Evolutionary conservation across 1,284 basidiomycete genomes (phyloP).

Genomic region (Marasmius sp.): DNA sequence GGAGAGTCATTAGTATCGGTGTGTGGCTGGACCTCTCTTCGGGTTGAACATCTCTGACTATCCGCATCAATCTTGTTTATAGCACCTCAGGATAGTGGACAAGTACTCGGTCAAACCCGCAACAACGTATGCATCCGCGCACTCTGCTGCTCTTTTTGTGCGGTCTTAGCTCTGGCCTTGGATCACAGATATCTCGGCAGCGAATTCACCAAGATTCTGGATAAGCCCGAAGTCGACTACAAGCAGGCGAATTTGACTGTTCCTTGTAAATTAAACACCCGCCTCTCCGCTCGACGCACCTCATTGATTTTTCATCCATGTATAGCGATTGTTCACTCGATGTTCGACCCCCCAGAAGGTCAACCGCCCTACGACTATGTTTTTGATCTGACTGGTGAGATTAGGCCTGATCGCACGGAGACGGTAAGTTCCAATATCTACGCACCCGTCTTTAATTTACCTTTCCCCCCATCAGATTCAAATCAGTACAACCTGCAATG

Average conservation of each 20-base stretch:
- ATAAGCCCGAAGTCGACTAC: conserved; percentile 74
- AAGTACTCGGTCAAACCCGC: conserved; percentile 82
- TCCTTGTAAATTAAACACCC: conserved; percentile 45
- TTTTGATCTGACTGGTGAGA: conserved; percentile 82
- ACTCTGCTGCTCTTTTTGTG: conserved; percentile 5
- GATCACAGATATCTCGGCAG: conserved; percentile 72
- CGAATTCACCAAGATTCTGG: conserved; percentile 70
- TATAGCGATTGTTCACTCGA: conserved; percentile 61
- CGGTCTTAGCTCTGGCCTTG: background rate
- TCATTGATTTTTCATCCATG: conserved; percentile 8
- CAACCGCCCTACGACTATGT: conserved; percentile 68
- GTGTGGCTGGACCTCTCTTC: conserved; percentile 29
- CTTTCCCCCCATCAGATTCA: conserved; percentile 53
- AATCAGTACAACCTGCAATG: conserved; percentile 75
- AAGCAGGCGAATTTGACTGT: conserved; percentile 80
- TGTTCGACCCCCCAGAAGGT: conserved; percentile 71
- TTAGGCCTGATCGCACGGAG: conserved; percentile 77
- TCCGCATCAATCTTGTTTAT: conserved; percentile 9
- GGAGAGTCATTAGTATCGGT: conserved; percentile 75
- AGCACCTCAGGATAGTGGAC: conserved; percentile 82
- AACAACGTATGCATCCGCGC: conserved; percentile 66
- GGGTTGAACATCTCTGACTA: background rate
- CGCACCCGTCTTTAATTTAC: conserved; percentile 8
- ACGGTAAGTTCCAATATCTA: conserved; percentile 44
- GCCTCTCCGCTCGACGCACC: conserved; percentile 4